Base-by-base conservation (phyloP, 108 stramenopile species). In the Nitzschia inconspicua region DNA sequence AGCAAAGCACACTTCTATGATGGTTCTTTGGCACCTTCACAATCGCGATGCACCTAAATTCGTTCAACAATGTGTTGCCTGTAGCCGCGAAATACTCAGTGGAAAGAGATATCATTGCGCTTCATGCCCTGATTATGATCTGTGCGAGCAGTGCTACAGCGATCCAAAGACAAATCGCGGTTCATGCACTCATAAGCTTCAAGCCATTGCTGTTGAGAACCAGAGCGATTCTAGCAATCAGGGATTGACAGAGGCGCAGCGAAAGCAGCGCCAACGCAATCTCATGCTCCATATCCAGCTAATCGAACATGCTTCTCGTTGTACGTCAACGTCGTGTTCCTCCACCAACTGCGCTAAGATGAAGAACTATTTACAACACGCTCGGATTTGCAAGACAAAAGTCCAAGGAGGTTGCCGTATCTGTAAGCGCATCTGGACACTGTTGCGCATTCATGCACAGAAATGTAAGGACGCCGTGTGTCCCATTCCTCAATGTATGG, bases 1-100 rank as follows among this genome's bases (percentile, higher is more conserved):
- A 34, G 97, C 96, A 14, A 99, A 99, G 79, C 98, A 99, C 68
- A 94, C 96, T 22, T 94, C 91, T 2, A 97, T 98, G 97, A 98
- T 99, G 99, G 91, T 98, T 5, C 60, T 99, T 58, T 98, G 98
- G 89, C 99, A 99, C 64, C 78, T 98, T 39, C 96, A 95, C 78
- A 96, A 98, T 63, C 84, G 93, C 0, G 93, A 96, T 59, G 95
- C 88, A 26, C 94, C 97, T 2, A 93, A 95, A 51, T 97, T 97
- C 72, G 91, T 98, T 6, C 89, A 90, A 48, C 84, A 85, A 35
- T 97, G 95, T 55, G 75, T 82, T 47, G 56, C 76, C 24, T 95
- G 94, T 59, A 76, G 60, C 48, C 65, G 80, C 24, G 92, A 95
- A 57, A 95, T 96, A 60, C 60, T 90, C 18, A 82, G 82, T 23